phyloP scores from a whole-genome alignment of 169 alveolate genomes.

The Plasmodium sp. region DNA sequence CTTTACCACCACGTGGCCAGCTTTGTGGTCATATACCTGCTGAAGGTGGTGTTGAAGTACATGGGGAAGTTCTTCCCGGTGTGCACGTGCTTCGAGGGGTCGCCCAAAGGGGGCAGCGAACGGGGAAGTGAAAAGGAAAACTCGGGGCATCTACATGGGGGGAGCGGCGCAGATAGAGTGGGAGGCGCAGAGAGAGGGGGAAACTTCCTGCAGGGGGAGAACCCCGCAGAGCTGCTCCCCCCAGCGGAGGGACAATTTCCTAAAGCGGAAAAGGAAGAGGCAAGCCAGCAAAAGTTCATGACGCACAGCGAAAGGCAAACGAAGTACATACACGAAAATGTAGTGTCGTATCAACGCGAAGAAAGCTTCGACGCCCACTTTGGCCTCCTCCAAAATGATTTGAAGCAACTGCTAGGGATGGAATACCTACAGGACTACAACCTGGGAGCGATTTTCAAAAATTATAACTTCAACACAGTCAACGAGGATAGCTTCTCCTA shows the following conservation, averaged over 20 bases:
- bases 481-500: conserved; percentile 53
- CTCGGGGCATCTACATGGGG: background rate
- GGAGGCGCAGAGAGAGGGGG: background rate
- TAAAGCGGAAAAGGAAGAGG: background rate
- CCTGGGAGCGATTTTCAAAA: background rate
- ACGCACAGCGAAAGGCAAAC: conserved; percentile 5
- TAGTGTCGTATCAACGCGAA: conserved; percentile 44
- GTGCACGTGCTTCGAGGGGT: background rate
- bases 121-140: background rate
- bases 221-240: background rate
- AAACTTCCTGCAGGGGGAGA: background rate
- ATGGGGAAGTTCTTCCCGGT: conserved; percentile 23
- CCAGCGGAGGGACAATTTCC: background rate
- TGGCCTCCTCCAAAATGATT: background rate
- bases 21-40: conserved; percentile 23
- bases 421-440: conserved; percentile 26
- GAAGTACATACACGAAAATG: conserved; percentile 30
- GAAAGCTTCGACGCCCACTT: conserved; percentile 8
- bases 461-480: conserved; percentile 36
- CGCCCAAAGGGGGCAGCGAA: background rate
- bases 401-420: conserved; percentile 11
- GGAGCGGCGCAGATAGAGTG: background rate
- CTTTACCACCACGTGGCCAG: conserved; percentile 2
- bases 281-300: background rate
- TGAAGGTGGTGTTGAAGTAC: conserved; percentile 34